phyloP scores from a whole-genome alignment of 352 stramenopile species.

The Ophiocytium majus region DNA sequence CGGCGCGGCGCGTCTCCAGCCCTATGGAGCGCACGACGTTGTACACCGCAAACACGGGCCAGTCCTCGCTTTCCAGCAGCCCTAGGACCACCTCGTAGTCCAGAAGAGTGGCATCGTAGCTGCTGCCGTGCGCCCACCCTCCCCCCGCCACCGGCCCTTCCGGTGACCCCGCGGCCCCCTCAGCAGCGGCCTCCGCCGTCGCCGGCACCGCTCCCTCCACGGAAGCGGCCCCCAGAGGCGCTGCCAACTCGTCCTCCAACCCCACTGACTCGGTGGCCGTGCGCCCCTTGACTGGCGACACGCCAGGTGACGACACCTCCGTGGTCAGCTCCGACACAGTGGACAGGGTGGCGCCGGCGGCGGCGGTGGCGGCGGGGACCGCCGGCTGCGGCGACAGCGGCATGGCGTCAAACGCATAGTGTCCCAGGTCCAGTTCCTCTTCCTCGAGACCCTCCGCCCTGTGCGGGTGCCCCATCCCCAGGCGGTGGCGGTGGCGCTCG shows the following conservation, averaged over 20 bases:
- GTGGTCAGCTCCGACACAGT: background rate
- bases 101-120: background rate
- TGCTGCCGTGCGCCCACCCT: background rate
- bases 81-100: constrained; percentile 49
- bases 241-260: background rate
- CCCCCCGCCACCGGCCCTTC: background rate
- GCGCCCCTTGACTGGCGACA: background rate
- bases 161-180: background rate
- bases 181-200: no score
- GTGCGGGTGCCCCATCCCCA: no score
- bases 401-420: background rate
- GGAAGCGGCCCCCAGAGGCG: background rate
- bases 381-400: background rate
- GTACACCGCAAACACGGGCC: constrained; percentile 37
- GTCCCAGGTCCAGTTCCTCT: background rate
- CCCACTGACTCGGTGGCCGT: background rate
- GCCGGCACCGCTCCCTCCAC: constrained; percentile 1
- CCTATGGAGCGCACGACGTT: constrained; percentile 47
- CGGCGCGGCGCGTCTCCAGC: constrained; percentile 35
- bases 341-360: no score
- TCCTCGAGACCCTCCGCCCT: background rate
- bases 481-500: background rate
- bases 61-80: constrained; percentile 43
- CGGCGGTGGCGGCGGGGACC: background rate
- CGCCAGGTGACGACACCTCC: background rate